These are phyloP conservation scores for Symmetrospora coprosmae DNA, from an alignment of 768 basidiomycete genomes.

Conservation along the genomic window DNA sequence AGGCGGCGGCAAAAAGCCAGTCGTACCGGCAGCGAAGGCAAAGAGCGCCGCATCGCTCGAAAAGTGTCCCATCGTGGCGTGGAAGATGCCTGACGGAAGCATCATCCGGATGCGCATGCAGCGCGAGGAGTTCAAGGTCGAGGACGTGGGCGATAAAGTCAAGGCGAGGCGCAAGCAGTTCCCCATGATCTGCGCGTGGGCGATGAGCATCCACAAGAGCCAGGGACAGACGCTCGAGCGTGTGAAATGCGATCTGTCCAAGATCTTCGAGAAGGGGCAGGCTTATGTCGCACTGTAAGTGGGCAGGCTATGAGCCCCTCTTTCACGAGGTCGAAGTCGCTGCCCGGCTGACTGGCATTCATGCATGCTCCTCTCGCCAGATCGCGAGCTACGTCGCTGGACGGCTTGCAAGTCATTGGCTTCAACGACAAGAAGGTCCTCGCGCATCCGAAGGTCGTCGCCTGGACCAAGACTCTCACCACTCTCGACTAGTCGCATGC, in stretches of 20 bases:
- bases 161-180: slow-evolving; percentile 32
- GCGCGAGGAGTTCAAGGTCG: slow-evolving; percentile 35
- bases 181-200: slow-evolving; percentile 43
- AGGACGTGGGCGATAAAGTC: slow-evolving; percentile 38
- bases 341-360: neutral
- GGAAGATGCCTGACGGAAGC: slow-evolving; percentile 39
- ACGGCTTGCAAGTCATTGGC: slow-evolving; percentile 69
- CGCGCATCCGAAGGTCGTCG: slow-evolving; percentile 19
- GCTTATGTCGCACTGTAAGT: slow-evolving; percentile 31
- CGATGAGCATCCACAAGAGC: slow-evolving; percentile 96
- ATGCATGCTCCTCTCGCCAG: slow-evolving; percentile 62
- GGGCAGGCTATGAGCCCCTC: no score
- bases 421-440: slow-evolving; percentile 60
- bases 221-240: slow-evolving; percentile 93
- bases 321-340: neutral
- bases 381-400: slow-evolving; percentile 71
- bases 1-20: no score
- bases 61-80: slow-evolving; percentile 26
- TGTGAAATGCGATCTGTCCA: slow-evolving; percentile 82
- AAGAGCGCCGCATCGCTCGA: slow-evolving; percentile 22
- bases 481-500: slow-evolving; percentile 36
- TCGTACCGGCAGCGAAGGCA: slow-evolving; percentile 20
- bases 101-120: slow-evolving; percentile 32
- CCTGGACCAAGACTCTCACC: slow-evolving; percentile 10
- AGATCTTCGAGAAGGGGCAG: slow-evolving; percentile 56